Evolutionary conservation across 768 basidiomycete species (phyloP).

Genomic region (Phylloporus rhodoxanthus): DNA sequence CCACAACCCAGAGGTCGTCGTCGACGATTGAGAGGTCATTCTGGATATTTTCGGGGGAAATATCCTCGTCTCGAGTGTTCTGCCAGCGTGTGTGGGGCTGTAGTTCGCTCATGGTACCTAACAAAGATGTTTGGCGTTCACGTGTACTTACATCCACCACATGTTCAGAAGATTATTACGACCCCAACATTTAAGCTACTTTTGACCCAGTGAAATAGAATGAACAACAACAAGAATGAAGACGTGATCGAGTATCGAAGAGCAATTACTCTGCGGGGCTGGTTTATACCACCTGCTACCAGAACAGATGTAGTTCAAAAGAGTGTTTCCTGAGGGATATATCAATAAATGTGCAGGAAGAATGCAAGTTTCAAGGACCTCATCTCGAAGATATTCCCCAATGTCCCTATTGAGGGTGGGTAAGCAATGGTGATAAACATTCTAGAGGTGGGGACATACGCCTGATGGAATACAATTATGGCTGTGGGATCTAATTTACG

Average conservation of each 20-base stretch:
- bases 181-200: conserved; percentile 23
- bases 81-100: conserved; percentile 50
- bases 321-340: conserved; percentile 58
- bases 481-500: conserved; percentile 95
- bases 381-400: conserved; percentile 96
- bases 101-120: conserved; percentile 32
- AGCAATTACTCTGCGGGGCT: background rate
- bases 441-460: conserved; percentile 41
- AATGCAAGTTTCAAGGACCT: conserved; percentile 44
- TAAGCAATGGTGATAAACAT: conserved; percentile 4
- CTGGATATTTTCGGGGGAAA: conserved; percentile 46
- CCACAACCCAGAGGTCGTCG: conserved; percentile 73
- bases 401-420: conserved; percentile 61
- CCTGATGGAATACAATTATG: conserved; percentile 97
- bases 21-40: conserved; percentile 44
- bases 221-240: background rate
- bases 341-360: conserved; percentile 11
- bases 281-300: background rate
- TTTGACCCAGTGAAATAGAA: conserved; percentile 17
- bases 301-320: conserved; percentile 40
- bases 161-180: background rate
- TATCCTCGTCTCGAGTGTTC: conserved; percentile 47
- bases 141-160: background rate
- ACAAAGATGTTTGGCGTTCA: background rate
- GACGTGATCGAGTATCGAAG: background rate